phyloP scores from a whole-genome alignment of 495 filamentous ascomycete species.

The Xylaria castorea region DNA sequence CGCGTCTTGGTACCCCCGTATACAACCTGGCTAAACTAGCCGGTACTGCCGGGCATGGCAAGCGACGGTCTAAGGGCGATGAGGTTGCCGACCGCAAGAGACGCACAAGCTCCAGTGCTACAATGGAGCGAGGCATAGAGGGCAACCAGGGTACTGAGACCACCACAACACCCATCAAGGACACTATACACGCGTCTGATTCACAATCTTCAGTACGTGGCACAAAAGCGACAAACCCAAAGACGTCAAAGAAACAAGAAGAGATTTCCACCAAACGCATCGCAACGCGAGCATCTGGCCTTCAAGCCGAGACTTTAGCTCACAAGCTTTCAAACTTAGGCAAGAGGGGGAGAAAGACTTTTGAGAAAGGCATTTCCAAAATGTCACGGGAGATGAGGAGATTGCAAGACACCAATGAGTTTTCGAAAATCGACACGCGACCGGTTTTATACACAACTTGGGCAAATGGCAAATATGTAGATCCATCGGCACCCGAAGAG shows the following conservation, averaged over 20 bases:
- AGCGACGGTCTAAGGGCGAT: slow-evolving; percentile 49
- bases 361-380: slow-evolving; percentile 46
- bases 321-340: slow-evolving; percentile 51
- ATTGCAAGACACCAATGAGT: slow-evolving; percentile 62
- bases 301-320: slow-evolving; percentile 52
- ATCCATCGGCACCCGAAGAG: slow-evolving; percentile 33
- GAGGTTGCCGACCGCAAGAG: slow-evolving; percentile 45
- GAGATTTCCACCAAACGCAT: slow-evolving; percentile 46
- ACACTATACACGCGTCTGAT: slow-evolving; percentile 45
- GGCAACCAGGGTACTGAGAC: background rate
- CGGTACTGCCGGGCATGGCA: slow-evolving; percentile 54
- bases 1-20: slow-evolving; percentile 53
- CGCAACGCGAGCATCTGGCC: slow-evolving; percentile 53
- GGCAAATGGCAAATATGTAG: slow-evolving; percentile 61
- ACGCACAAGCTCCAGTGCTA: slow-evolving; percentile 51
- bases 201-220: slow-evolving; percentile 18
- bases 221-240: slow-evolving; percentile 39
- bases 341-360: slow-evolving; percentile 54
- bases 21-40: slow-evolving; percentile 63
- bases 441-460: slow-evolving; percentile 58
- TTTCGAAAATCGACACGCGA: slow-evolving; percentile 57
- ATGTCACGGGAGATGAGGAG: slow-evolving; percentile 57
- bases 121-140: slow-evolving; percentile 30
- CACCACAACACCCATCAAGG: slow-evolving; percentile 37
- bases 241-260: slow-evolving; percentile 41